phyloP scores from a whole-genome alignment of 257 asterid species.

The Ajuga chamaepitys region DNA sequence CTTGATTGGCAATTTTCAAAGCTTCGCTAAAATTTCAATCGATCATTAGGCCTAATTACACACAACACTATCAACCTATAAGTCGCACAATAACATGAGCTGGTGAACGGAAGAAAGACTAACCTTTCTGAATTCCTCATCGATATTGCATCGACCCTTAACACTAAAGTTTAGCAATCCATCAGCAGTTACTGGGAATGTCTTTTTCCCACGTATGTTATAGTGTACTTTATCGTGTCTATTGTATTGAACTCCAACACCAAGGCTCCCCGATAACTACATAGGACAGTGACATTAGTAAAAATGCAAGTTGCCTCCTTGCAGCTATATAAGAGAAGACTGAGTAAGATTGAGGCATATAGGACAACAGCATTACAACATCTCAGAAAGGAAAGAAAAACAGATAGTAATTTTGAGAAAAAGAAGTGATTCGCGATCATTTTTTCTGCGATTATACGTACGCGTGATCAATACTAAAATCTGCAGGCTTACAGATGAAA shows the following conservation, averaged over 20 bases:
- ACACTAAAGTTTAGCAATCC: slow-evolving; percentile 43
- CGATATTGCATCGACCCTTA: slow-evolving; percentile 55
- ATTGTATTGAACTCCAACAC: slow-evolving; percentile 55
- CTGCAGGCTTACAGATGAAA: not conserved
- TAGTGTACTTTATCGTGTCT: slow-evolving; percentile 51
- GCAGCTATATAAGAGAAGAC: not conserved
- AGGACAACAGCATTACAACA: not conserved
- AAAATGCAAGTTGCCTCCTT: not conserved
- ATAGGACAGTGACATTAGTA: slow-evolving; percentile 13
- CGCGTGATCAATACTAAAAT: not conserved
- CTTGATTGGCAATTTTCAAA: too few relatives aligned
- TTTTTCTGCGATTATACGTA: not conserved
- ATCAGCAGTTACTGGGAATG: slow-evolving; percentile 55
- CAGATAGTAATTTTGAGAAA: not conserved
- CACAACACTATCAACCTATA: not conserved
- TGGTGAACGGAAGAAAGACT: not conserved
- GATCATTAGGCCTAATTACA: too few relatives aligned
- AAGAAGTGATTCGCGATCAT: too few relatives aligned
- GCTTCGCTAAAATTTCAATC: too few relatives aligned
- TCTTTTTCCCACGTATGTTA: slow-evolving; percentile 52
- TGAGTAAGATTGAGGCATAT: not conserved
- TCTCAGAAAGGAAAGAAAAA: not conserved
- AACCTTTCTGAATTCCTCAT: slow-evolving; percentile 60
- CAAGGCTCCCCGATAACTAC: slow-evolving; percentile 52
- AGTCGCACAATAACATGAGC: not conserved